Base-by-base conservation (phyloP, 495 filamentous ascomycete species). In the Neurospora discreta region DNA sequence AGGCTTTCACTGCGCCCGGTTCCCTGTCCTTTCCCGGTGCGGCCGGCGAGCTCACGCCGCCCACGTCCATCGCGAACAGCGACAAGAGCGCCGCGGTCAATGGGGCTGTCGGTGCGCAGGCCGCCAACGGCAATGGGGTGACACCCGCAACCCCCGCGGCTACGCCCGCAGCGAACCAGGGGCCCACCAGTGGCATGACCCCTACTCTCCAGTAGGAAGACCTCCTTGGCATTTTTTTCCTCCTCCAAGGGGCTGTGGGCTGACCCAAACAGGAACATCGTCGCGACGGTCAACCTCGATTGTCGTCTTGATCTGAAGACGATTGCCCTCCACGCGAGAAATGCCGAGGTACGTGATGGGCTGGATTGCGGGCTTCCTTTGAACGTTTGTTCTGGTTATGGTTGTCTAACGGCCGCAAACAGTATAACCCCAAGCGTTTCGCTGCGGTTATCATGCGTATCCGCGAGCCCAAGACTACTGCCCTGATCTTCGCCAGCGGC, bases 371-470 rank as follows among this genome's bases (percentile, higher is more conserved):
- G 77, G 76, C 60, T 76, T 69, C 71, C 72, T 70, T 69, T 73
- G 41, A 77, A 80, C 80, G 80, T 80, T 80, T 82, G 83, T 75
- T 74, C 6, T 80, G 70, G 77, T 76, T 26, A 33, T 68, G 60
- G 70, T 71, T 80, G 74, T 72, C 80, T 82, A 78, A 77, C 77
- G 78, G 73, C 76, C 74, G 71, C 73, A 33, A 69, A 68, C 71
- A 80, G 79, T 80, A 77, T 76, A 76, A 77, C 70, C 79, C 80
- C 41, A 89, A 98, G 95, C 95, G 95, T 92, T 99, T 99, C 80
- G 95, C 95, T 70, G 95, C 95, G 80, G 95, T 99, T 71, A 98
- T 99, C 85, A 99, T 99, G 96, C 93, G 95, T 84, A 99, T 99
- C 78, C 96, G 95, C 77, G 95, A 99, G 75, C 95, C 95, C 33